phyloP scores from a whole-genome alignment of 768 basidiomycete species.

The Amanita pseudoporphyria region DNA sequence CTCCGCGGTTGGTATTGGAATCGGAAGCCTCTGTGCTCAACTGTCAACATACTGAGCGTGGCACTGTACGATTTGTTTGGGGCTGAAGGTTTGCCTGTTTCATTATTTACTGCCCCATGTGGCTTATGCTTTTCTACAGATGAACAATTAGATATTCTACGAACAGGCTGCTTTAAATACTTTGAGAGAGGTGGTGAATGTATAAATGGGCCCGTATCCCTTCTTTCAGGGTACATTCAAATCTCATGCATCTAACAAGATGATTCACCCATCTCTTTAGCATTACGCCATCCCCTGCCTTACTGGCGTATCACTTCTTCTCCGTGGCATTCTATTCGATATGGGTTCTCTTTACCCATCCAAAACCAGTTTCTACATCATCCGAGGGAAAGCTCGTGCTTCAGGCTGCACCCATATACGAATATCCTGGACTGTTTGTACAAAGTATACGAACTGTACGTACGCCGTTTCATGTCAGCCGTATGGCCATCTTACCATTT shows the following conservation, averaged over 20 bases:
- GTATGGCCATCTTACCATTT: background rate
- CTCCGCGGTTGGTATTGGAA: conserved; percentile 79
- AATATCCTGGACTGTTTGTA: conserved; percentile 61
- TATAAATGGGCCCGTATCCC: conserved; percentile 77
- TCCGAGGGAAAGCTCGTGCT: conserved; percentile 27
- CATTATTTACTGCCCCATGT: background rate
- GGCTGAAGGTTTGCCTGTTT: conserved; percentile 51
- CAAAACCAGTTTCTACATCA: conserved; percentile 17
- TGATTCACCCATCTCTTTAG: conserved; percentile 27
- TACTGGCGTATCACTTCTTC: conserved; percentile 91
- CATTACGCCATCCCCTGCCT: conserved; percentile 65
- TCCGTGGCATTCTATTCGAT: conserved; percentile 91
- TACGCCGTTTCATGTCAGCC: conserved; percentile 14
- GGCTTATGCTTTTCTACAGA: conserved; percentile 25
- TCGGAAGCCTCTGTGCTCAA: conserved; percentile 74
- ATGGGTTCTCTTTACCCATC: conserved; percentile 75
- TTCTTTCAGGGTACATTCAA: conserved; percentile 71
- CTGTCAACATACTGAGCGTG: conserved; percentile 87
- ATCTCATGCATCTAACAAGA: background rate
- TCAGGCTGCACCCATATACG: conserved; percentile 34
- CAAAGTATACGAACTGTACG: conserved; percentile 64
- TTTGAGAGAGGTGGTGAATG: conserved; percentile 91
- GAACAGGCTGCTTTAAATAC: conserved; percentile 93
- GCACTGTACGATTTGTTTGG: conserved; percentile 94
- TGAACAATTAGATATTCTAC: conserved; percentile 50